phyloP scores from a whole-genome alignment of 495 filamentous ascomycete species.

The Cudoniella acicularis region DNA sequence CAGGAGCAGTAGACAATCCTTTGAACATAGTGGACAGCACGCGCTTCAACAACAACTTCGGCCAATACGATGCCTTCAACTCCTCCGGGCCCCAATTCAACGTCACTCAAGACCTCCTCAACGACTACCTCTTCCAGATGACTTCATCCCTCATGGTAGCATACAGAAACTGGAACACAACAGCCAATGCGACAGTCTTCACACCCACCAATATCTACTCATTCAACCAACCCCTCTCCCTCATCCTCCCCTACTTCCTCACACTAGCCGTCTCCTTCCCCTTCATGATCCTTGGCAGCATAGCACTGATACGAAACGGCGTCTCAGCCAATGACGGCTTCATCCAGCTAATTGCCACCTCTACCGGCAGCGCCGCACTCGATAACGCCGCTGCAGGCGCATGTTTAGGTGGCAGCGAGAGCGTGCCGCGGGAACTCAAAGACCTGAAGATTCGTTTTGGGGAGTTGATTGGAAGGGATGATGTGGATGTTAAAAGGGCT shows the following conservation, averaged over 20 bases:
- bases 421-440: constrained; percentile 23
- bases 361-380: constrained; percentile 20
- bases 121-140: constrained; percentile 22
- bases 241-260: constrained; percentile 26
- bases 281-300: constrained; percentile 19
- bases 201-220: constrained; percentile 21
- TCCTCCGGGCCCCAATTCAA: constrained; percentile 13
- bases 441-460: constrained; percentile 28
- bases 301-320: constrained; percentile 22
- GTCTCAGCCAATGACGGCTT: constrained; percentile 25
- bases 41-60: constrained; percentile 14
- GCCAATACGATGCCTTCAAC: constrained; percentile 9
- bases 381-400: constrained; percentile 24
- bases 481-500: constrained; percentile 5
- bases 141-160: constrained; percentile 20
- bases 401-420: constrained; percentile 27
- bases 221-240: constrained; percentile 17
- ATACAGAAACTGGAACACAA: constrained; percentile 12
- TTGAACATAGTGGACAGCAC: constrained; percentile 13
- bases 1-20: constrained; percentile 4
- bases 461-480: constrained; percentile 20
- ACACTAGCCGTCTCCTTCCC: constrained; percentile 11
- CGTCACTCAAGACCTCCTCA: constrained; percentile 15
- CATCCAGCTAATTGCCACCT: constrained; percentile 26
- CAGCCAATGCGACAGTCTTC: constrained; percentile 9